These are phyloP conservation scores for Centaurea solstitialis DNA, from an alignment of 129 eudicot species.

Conservation along the genomic window DNA sequence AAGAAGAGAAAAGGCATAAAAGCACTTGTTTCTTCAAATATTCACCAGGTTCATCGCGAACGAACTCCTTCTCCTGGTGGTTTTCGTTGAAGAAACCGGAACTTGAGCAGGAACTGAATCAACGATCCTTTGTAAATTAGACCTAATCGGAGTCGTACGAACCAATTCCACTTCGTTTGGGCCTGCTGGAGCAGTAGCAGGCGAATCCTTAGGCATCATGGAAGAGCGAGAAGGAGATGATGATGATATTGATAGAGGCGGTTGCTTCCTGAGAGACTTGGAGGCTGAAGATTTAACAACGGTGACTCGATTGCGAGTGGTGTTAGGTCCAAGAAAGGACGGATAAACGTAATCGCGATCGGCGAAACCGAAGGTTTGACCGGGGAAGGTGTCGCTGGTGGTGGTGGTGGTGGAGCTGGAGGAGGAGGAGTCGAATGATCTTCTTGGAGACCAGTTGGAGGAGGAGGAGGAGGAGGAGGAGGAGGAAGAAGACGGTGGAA, in stretches of 20 bases:
- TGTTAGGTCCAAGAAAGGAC: slow-evolving; percentile 78
- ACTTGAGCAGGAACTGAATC: slow-evolving; percentile 42
- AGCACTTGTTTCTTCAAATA: neutral
- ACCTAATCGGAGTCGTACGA: slow-evolving; percentile 1
- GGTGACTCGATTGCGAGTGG: slow-evolving; percentile 61
- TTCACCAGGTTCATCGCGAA: slow-evolving; percentile 49
- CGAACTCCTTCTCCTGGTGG: slow-evolving; percentile 31
- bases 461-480: slow-evolving; percentile 17
- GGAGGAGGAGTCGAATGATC: slow-evolving; percentile 41
- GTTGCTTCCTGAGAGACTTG: slow-evolving; percentile 46
- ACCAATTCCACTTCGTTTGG: slow-evolving; percentile 20
- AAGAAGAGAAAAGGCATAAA: neutral
- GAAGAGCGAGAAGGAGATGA: slow-evolving; percentile 40
- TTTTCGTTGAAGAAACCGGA: slow-evolving; percentile 40
- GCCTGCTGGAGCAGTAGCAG: neutral
- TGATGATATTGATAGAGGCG: slow-evolving; percentile 15
- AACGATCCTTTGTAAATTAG: slow-evolving; percentile 37
- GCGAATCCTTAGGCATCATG: slow-evolving; percentile 44
- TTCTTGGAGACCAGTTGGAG: slow-evolving; percentile 34
- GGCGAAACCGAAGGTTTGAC: slow-evolving; percentile 49
- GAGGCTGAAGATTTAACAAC: slow-evolving; percentile 49
- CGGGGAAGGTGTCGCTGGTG: slow-evolving; percentile 33
- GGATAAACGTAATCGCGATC: slow-evolving; percentile 90
- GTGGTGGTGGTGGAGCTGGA: slow-evolving; percentile 35
- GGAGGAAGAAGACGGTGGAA: slow-evolving; percentile 50